phyloP scores from a whole-genome alignment of 192 early-diverging fungal genomes.

The Backusella psychrophila region DNA sequence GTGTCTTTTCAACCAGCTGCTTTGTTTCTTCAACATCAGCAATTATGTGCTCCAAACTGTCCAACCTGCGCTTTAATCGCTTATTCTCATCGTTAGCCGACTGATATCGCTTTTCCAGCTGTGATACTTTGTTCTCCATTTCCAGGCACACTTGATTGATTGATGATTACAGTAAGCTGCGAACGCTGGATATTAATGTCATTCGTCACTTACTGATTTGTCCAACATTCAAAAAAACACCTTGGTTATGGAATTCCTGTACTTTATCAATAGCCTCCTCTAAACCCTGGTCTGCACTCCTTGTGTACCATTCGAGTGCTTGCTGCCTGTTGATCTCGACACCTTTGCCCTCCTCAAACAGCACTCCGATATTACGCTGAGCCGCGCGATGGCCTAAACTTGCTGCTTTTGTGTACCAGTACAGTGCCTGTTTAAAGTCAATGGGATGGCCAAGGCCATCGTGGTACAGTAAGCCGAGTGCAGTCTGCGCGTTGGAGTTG shows the following conservation, averaged over 20 bases:
- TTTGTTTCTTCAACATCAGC: background rate
- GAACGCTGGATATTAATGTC: too few species aligned
- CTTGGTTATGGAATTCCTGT: background rate
- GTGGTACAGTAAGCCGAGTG: background rate
- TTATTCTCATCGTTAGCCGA: background rate
- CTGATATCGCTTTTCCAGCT: background rate
- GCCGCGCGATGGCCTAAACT: background rate
- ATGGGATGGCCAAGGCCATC: background rate
- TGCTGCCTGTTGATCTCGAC: background rate
- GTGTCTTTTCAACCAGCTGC: background rate
- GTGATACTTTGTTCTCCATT: background rate
- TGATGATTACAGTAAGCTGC: too few species aligned
- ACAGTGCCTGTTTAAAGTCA: background rate
- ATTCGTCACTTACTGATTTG: background rate
- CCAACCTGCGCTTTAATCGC: background rate
- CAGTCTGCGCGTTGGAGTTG: background rate
- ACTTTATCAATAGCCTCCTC: background rate
- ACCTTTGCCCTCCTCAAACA: background rate
- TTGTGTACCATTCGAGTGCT: background rate
- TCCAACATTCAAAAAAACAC: background rate
- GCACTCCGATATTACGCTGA: background rate
- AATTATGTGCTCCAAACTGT: background rate
- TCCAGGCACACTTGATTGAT: background rate
- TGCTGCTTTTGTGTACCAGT: background rate
- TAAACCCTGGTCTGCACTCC: background rate